Evolutionary conservation across 2,329 filamentous ascomycete genomes (phyloP).

Genomic region (Arthrobotrys pseudoclavata): DNA sequence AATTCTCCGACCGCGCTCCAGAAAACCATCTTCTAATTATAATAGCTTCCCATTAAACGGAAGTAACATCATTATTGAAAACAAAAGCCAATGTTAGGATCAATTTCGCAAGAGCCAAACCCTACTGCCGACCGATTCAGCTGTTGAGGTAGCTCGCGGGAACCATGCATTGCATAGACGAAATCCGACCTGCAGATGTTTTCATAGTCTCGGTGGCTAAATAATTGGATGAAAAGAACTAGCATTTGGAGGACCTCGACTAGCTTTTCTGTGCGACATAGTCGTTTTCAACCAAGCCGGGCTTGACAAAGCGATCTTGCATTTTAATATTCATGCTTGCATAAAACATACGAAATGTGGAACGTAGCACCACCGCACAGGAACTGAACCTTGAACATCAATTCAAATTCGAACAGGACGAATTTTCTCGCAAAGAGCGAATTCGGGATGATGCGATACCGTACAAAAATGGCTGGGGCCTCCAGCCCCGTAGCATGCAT

Average conservation of each 20-base stretch:
- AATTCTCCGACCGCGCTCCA: slow-evolving; percentile 11
- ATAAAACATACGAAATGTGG: background rate
- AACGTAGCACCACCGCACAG: background rate
- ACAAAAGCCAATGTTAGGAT: too few relatives aligned
- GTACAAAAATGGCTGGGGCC: background rate
- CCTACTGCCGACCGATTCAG: too few relatives aligned
- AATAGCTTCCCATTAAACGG: too few relatives aligned
- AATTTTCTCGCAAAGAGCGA: background rate
- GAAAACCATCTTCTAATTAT: background rate
- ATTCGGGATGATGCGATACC: background rate
- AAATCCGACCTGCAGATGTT: slow-evolving; percentile 1
- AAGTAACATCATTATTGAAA: too few relatives aligned
- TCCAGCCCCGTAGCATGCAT: background rate
- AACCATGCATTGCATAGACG: too few relatives aligned
- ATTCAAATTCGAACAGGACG: background rate
- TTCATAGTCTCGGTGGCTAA: background rate
- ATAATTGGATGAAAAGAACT: background rate
- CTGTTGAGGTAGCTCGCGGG: too few relatives aligned
- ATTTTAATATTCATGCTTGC: background rate
- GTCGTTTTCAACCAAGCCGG: background rate
- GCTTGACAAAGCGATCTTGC: background rate
- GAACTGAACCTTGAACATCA: background rate
- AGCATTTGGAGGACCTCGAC: background rate
- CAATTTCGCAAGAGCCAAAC: too few relatives aligned
- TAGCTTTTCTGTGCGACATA: background rate